Evolutionary conservation across 208 protist species (phyloP).

Genomic region (Angomonas ambiguus): DNA sequence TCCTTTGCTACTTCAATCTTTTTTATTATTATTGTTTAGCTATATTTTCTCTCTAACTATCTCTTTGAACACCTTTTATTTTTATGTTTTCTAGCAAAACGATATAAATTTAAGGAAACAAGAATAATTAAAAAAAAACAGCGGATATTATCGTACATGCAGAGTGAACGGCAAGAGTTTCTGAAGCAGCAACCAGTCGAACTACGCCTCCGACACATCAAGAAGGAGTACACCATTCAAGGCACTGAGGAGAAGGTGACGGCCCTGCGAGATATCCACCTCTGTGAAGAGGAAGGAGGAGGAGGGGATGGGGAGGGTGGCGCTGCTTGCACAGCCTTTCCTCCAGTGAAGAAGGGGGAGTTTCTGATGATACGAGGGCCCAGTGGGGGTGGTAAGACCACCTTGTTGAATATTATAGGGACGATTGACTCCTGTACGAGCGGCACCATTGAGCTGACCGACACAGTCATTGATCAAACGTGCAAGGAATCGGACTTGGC

Average conservation of each 20-base stretch:
- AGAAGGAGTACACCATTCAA: slow-evolving; percentile 68
- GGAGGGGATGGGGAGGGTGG: neutral
- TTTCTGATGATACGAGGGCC: slow-evolving; percentile 97
- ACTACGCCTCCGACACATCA: slow-evolving; percentile 49
- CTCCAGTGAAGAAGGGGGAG: slow-evolving; percentile 86
- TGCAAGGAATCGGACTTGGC: slow-evolving; percentile 81
- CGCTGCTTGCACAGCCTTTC: slow-evolving; percentile 30
- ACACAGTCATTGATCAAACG: slow-evolving; percentile 45
- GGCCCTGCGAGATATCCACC: slow-evolving; percentile 58
- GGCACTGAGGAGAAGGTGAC: slow-evolving; percentile 47
- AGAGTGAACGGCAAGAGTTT: slow-evolving; percentile 12
- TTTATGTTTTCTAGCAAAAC: neutral
- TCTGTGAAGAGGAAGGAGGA: slow-evolving; percentile 30
- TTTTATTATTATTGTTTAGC: neutral
- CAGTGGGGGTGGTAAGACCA: slow-evolving; percentile 96
- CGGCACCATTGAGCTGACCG: slow-evolving; percentile 87
- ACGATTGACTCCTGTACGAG: slow-evolving; percentile 85
- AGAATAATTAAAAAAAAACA: neutral
- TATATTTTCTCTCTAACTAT: neutral
- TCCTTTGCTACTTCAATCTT: neutral
- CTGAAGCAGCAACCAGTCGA: slow-evolving; percentile 42
- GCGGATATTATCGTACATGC: neutral
- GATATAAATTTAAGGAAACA: neutral
- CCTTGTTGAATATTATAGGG: slow-evolving; percentile 93
- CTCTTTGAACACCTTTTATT: neutral